Conservation (phyloP, 345 rosid species). For the Hibiscus syriacus region DNA sequence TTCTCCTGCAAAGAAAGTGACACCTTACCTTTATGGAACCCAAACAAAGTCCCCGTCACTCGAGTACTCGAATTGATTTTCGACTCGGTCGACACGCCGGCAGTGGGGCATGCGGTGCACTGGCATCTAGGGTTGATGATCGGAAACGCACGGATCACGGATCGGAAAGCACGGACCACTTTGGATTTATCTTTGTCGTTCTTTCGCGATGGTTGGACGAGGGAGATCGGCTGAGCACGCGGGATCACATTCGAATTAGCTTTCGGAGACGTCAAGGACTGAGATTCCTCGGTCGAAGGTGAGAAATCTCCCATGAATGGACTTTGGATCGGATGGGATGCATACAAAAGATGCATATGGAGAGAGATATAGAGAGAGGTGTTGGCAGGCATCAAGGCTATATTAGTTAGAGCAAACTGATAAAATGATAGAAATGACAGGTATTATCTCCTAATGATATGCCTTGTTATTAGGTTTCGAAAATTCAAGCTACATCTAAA, state of each 20-base stretch:
- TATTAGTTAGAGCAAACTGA: too few species aligned
- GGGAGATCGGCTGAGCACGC: constrained; percentile 28
- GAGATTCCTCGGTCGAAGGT: background rate
- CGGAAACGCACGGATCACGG: constrained; percentile 68
- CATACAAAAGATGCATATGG: background rate
- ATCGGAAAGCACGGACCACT: constrained; percentile 56
- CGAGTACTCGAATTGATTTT: constrained; percentile 22
- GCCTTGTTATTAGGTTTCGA: too few species aligned
- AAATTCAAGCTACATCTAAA: too few species aligned
- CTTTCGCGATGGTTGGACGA: constrained; percentile 58
- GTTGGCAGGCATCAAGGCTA: background rate
- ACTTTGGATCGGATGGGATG: background rate
- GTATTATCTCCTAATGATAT: too few species aligned
- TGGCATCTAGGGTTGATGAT: constrained; percentile 65
- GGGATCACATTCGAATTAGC: background rate
- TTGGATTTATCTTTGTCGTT: constrained; percentile 38
- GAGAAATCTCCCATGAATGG: background rate
- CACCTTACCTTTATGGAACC: constrained; percentile 65
- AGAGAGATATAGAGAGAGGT: background rate
- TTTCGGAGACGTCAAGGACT: background rate
- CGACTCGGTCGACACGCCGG: constrained; percentile 31
- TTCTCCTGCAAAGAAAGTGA: constrained; percentile 66
- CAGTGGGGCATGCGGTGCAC: constrained; percentile 34
- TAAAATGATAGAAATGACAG: too few species aligned
- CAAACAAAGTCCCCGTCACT: constrained; percentile 64